phyloP scores from a whole-genome alignment of 306 rosid genomes.

The Luffa aegyptiaca region DNA sequence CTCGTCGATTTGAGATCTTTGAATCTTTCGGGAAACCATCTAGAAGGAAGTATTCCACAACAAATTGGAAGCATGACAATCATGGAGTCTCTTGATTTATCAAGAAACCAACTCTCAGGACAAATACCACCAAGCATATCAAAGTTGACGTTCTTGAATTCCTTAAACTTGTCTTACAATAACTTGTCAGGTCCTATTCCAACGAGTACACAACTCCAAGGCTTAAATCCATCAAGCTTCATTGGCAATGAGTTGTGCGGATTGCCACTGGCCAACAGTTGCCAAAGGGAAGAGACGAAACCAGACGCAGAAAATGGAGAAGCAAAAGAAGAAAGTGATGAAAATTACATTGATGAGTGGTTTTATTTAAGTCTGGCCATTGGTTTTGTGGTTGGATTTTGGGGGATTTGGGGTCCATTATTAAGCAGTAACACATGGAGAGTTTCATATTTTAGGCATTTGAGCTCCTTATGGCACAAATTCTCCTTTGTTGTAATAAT shows the following conservation, averaged over 20 bases:
- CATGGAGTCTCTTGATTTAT: conserved; percentile 13
- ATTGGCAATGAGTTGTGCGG: too few species aligned
- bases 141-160: background rate
- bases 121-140: conserved; percentile 1
- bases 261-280: too few species aligned
- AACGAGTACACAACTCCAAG: background rate
- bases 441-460: accelerated
- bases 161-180: conserved; percentile 14
- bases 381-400: conserved; percentile 2
- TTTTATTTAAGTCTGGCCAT: background rate
- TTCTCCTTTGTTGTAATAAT: too few species aligned
- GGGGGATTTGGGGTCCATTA: background rate
- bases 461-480: background rate
- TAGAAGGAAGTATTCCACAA: conserved; percentile 7
- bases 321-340: too few species aligned
- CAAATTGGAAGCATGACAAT: background rate
- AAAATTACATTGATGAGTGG: background rate
- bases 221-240: too few species aligned
- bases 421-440: background rate
- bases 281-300: too few species aligned
- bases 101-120: background rate
- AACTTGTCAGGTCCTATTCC: conserved; percentile 7
- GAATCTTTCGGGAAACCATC: conserved; percentile 5
- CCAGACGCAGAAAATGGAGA: too few species aligned
- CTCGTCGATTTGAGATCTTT: background rate